A percentile compares a stretch with the other conserved stretches of the same genome.
Conservation (phyloP, 78 protist genomes). For the Dictyostelium intermedium region DNA sequence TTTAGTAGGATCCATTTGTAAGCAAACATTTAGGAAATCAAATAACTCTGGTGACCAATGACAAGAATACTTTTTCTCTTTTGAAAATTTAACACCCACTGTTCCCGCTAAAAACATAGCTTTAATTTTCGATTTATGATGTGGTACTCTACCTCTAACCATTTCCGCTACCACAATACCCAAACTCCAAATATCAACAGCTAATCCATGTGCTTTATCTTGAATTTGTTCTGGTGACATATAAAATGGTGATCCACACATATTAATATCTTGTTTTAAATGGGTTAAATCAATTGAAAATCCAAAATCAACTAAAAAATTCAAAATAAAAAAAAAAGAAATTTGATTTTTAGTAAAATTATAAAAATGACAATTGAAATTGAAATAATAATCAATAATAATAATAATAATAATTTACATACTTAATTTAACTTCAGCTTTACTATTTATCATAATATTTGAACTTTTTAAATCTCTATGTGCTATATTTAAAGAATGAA, state of each 20-base stretch:
- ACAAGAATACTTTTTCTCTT: constrained; percentile 49
- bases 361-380: background rate
- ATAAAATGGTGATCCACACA: constrained; percentile 77
- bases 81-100: constrained; percentile 43
- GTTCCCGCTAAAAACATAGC: constrained; percentile 69
- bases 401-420: background rate
- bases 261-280: constrained; percentile 60
- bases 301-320: constrained; percentile 67
- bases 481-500: constrained; percentile 56
- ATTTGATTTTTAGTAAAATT: no score
- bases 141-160: constrained; percentile 76
- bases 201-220: constrained; percentile 57
- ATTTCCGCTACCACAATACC: constrained; percentile 69
- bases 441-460: constrained; percentile 71
- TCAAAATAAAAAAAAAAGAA: background rate
- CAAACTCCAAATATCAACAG: constrained; percentile 77
- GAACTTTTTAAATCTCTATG: constrained; percentile 70
- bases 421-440: constrained; percentile 76
- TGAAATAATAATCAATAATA: background rate
- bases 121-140: constrained; percentile 57
- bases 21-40: constrained; percentile 61
- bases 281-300: constrained; percentile 60
- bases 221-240: constrained; percentile 80
- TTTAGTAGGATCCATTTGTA: constrained; percentile 76
- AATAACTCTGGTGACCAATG: constrained; percentile 78